Conservation (phyloP, 352 stramenopile genomes). For the Phytophthora pistaciae region DNA sequence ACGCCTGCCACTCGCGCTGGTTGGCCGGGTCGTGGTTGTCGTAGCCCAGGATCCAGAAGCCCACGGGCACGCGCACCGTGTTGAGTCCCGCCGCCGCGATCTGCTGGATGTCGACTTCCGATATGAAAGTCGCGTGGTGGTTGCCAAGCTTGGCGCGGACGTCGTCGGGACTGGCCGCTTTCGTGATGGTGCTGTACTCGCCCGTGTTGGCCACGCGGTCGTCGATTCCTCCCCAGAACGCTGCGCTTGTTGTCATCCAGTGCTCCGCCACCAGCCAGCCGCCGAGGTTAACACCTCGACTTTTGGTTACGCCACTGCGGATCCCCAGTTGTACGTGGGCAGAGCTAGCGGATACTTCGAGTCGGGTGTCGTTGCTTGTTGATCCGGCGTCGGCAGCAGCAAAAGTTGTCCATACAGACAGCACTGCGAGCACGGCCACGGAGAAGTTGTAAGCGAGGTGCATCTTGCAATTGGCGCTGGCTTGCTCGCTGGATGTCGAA, state of each 20-base stretch:
- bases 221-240: slow-evolving; percentile 68
- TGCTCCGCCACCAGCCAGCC: slow-evolving; percentile 84
- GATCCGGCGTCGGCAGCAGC: slow-evolving; percentile 8
- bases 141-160: slow-evolving; percentile 50
- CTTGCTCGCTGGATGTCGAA: neutral
- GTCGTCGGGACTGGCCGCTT: slow-evolving; percentile 38
- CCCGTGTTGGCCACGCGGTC: slow-evolving; percentile 44
- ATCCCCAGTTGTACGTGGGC: slow-evolving; percentile 44
- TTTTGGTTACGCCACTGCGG: slow-evolving; percentile 45
- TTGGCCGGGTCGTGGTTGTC: slow-evolving; percentile 43
- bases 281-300: slow-evolving; percentile 82
- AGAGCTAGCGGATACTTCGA: neutral
- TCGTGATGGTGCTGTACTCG: slow-evolving; percentile 78
- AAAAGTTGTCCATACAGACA: neutral
- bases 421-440: neutral
- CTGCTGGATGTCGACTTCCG: slow-evolving; percentile 62
- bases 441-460: neutral
- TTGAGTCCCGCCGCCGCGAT: slow-evolving; percentile 62
- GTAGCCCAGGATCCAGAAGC: slow-evolving; percentile 64
- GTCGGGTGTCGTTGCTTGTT: slow-evolving; percentile 6
- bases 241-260: slow-evolving; percentile 74
- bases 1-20: slow-evolving; percentile 49
- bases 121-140: slow-evolving; percentile 76
- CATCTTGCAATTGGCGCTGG: neutral
- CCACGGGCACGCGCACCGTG: slow-evolving; percentile 65